Base-by-base conservation (phyloP, 805 yeast species). In the Nakazawaea populi region DNA sequence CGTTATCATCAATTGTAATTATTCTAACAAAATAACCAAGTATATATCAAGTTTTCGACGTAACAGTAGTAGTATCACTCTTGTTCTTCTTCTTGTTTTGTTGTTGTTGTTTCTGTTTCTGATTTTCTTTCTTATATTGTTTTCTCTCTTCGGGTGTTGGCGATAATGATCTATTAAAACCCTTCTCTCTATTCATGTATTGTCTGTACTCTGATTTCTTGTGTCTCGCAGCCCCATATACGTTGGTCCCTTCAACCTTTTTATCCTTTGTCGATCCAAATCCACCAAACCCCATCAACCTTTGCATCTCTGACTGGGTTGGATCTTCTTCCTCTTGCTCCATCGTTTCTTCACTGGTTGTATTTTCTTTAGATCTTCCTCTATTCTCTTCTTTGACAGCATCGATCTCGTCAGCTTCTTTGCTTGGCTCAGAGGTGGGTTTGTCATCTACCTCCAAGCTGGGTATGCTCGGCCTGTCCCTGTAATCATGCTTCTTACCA, bases 221-320 rank as follows among this genome's bases (percentile, higher is more conserved):
- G 35, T 70, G 65, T 51, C 66, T 67, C 2, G 64, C 66, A 0
- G 69, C 67, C 1, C 80, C 82, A 30, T 60, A 64, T 18, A 75
- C 76, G 49, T 71, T 70, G 3, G 75, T 63, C 1, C 80, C 82
- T 37, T 63, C 63, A 5, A 80, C 85, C 44, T 78, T 77, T 55
- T 79, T 77, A 41, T 80, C 77, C 60, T 82, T 82, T 5, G 87
- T 80, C 1, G 79, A 60, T 1, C 70, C 74, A 61, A 82, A 80
- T 1, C 77, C 75, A 2, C 72, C 68, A 57, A 82, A 81, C 5
- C 88, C 88, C 84, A 82, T 80, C 46, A 80, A 48, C 49, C 70
- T 63, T 55, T 69, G 63, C 73, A 77, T 66, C 32, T 65, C 59
- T 18, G 14, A 10, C 42, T 30, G 32, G 12, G 38, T n/a, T 31